Conservation (phyloP, 2,329 filamentous ascomycete genomes). For the Teratosphaeriaceae sp. region DNA sequence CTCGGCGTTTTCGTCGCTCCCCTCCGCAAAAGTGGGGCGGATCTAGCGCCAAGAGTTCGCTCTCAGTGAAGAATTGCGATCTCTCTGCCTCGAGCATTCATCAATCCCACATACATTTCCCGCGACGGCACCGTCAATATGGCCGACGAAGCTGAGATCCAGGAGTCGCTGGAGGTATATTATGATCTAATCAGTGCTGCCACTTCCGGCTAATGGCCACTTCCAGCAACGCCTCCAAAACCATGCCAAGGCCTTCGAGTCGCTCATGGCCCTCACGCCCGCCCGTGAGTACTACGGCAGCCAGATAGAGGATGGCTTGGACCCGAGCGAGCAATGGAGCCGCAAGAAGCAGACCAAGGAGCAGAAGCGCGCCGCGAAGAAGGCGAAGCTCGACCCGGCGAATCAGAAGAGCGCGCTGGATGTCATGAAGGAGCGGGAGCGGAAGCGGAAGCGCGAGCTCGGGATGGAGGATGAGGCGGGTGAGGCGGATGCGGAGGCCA, state of each 20-base stretch:
- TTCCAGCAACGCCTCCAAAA: constrained; percentile 46
- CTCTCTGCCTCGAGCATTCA: not conserved
- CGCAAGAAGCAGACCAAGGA: constrained; percentile 94
- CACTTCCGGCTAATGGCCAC: not conserved
- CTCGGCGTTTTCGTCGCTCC: not conserved
- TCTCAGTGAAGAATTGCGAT: not conserved
- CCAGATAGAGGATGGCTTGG: constrained; percentile 52
- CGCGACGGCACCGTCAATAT: not conserved
- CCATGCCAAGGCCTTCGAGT: constrained; percentile 73
- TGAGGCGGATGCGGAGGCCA: constrained; percentile 32
- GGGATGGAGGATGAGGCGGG: constrained; percentile 43
- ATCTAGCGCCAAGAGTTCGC: not conserved
- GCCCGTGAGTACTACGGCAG: constrained; percentile 75
- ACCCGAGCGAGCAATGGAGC: constrained; percentile 84
- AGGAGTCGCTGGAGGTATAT: constrained; percentile 2
- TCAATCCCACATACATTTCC: not conserved
- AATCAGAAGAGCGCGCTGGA: constrained; percentile 89
- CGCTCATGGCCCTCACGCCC: constrained; percentile 78
- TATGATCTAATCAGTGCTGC: too few species aligned
- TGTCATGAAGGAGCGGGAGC: constrained; percentile 76
- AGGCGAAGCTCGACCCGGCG: constrained; percentile 85
- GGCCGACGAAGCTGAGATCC: not conserved
- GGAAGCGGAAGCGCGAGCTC: constrained; percentile 65
- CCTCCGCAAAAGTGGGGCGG: not conserved
- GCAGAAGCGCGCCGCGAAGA: constrained; percentile 72